Percentiles rank a stretch among this genome's conserved stretches.
Evolutionary conservation across 805 yeast genomes (phyloP).

Genomic region (Sugiyamaella boreocaroliniensis): DNA sequence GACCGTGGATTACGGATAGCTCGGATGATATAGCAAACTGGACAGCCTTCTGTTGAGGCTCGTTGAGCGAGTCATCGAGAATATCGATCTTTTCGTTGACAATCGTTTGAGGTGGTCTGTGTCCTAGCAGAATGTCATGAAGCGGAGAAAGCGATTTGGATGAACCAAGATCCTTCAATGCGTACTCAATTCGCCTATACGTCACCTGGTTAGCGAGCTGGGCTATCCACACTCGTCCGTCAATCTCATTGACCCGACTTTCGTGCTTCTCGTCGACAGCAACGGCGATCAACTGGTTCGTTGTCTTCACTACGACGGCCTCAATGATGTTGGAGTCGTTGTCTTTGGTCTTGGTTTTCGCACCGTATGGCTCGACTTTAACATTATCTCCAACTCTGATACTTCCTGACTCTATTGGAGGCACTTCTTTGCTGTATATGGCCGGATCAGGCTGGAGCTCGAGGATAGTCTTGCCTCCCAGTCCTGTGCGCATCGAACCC

Average conservation of each 20-base stretch:
- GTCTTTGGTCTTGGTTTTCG: constrained; percentile 5
- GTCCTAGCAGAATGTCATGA: constrained; percentile 43
- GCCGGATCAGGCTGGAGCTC: constrained; percentile 57
- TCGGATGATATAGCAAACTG: constrained; percentile 51
- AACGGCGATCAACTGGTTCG: constrained; percentile 43
- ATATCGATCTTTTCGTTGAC: constrained; percentile 23
- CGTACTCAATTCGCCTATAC: constrained; percentile 58
- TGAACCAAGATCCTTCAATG: constrained; percentile 60
- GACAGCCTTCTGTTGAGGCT: constrained; percentile 70
- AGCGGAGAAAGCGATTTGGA: constrained; percentile 36
- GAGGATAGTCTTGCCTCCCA: constrained; percentile 66
- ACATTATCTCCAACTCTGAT: constrained; percentile 75
- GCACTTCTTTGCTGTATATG: not conserved
- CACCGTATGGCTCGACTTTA: constrained; percentile 37
- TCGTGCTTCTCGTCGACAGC: constrained; percentile 56
- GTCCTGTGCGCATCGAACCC: constrained; percentile 61
- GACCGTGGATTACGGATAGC: constrained; percentile 61
- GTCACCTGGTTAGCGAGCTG: constrained; percentile 42
- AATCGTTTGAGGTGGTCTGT: constrained; percentile 30
- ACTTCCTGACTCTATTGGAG: constrained; percentile 38
- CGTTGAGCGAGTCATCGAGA: constrained; percentile 46
- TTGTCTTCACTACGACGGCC: constrained; percentile 60
- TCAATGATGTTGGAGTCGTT: constrained; percentile 35
- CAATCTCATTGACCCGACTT: constrained; percentile 43
- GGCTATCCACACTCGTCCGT: constrained; percentile 54